Base-by-base conservation (phyloP, 2,329 filamentous ascomycete species). In the Sporothrix luriei region DNA sequence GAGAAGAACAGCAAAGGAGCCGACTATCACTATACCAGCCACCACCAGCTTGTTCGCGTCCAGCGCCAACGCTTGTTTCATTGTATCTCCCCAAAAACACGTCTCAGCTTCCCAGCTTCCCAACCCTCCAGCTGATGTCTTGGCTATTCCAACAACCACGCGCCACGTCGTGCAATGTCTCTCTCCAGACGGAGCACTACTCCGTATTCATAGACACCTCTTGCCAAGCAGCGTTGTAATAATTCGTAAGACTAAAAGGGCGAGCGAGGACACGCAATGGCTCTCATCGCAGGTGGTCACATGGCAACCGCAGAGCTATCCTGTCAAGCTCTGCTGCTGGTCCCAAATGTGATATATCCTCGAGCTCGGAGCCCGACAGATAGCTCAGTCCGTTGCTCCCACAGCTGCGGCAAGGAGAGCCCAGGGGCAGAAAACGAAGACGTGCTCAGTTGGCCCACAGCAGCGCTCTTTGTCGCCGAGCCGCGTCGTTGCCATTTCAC, bases 81-180 rank as follows among this genome's bases (percentile, higher is more conserved):
- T 57, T 59, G 16, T 16, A 57, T 59, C 14, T 13, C 14, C 26
- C 38, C 21, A 19, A n/a, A 29, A 64, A 9, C 57, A 16, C 19
- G 13, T 19, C 40, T 21, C 13, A 64, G 43, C 43, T 33, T 19
- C 33, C 24, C 4, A 21, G 7, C n/a, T n/a, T n/a, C n/a, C n/a
- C n/a, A n/a, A n/a, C 21, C 24, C 49, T 19, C n/a, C 24, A 9
- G 19, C 14, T 49, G 21, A 21, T 49, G 21, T 64, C 46, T 64
- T 29, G 21, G 14, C 54, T 11, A 29, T 5, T 46, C 4, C 33
- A 59, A 59, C 43, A 14, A 16, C 40, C 43, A n/a, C 61, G 49
- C 49, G 49, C 24, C 46, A 64, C 61, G 43, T 64, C 24, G 24
- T 62, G 57, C 57, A 62, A 62, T 38, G n/a, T 62, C 57, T 62